Percentiles rank a stretch among this genome's conserved stretches.
Evolutionary conservation across 164 flowering plant genomes (phyloP).

Genomic region (Tetrastigma voinierianum): DNA sequence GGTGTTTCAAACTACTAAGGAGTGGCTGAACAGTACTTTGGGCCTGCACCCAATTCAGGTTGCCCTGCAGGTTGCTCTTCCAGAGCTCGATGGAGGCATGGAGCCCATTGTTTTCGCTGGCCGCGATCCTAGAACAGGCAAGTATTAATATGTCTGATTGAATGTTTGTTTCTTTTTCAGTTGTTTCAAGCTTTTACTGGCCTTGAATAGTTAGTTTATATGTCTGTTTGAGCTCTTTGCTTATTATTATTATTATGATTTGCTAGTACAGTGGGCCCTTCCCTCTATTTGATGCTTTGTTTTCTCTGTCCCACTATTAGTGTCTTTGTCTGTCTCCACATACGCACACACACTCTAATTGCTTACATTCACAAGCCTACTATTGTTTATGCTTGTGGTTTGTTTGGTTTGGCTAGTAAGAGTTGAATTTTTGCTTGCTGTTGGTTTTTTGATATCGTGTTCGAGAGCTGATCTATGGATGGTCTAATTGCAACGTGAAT

Average conservation of each 20-base stretch:
- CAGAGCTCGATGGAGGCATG: conserved; percentile 99
- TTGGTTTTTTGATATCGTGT: not conserved
- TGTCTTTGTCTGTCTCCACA: not conserved
- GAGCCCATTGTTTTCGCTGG: conserved; percentile 99
- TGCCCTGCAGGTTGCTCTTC: conserved; percentile 97
- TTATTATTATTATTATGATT: not conserved
- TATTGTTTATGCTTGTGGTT: not conserved
- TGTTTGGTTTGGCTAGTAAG: not conserved
- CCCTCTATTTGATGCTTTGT: too few species aligned
- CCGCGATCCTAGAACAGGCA: conserved; percentile 93
- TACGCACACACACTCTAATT: not conserved
- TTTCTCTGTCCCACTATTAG: too few species aligned
- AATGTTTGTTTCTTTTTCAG: not conserved
- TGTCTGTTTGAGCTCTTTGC: not conserved
- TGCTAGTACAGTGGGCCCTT: not conserved
- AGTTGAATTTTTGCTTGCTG: too few species aligned
- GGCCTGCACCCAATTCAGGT: conserved; percentile 99
- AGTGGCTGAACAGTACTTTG: conserved; percentile 96
- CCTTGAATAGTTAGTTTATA: not conserved
- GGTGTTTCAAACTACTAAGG: conserved; percentile 99
- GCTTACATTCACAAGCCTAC: too few species aligned
- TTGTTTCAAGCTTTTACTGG: not conserved
- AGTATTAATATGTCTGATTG: conserved; percentile 19
- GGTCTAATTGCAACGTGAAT: conserved; percentile 15
- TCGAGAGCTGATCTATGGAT: not conserved